A percentile compares a stretch with the other conserved stretches of the same genome.
phyloP scores from a whole-genome alignment of 73 alveolate genomes.

The Breviolum minutum region DNA sequence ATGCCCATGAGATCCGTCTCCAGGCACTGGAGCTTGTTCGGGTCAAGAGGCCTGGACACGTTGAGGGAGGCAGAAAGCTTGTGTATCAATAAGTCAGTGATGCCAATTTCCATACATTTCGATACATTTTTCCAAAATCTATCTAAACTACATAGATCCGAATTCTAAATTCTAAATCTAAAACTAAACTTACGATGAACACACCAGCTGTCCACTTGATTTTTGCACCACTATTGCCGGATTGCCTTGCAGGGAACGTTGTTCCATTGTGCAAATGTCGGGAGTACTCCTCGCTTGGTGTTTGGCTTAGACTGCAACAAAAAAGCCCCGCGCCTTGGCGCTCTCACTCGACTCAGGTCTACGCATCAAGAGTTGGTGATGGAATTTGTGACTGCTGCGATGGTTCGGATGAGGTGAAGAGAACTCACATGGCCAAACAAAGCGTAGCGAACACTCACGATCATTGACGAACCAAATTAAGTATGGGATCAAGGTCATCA shows the following conservation, averaged over 20 bases:
- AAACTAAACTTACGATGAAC: too few relatives aligned
- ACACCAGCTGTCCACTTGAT: not conserved
- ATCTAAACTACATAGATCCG: too few relatives aligned
- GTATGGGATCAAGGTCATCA: too few relatives aligned
- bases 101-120: too few relatives aligned
- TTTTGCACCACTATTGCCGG: not conserved
- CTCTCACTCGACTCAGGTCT: conserved; percentile 41
- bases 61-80: not conserved
- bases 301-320: not conserved
- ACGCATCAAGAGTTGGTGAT: conserved; percentile 77
- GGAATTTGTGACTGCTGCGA: conserved; percentile 95
- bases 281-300: conserved; percentile 72
- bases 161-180: too few relatives aligned
- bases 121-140: too few relatives aligned
- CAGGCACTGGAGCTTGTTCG: conserved; percentile 95
- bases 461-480: too few relatives aligned
- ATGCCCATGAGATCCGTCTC: not conserved
- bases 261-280: conserved; percentile 87
- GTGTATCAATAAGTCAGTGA: not conserved
- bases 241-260: conserved; percentile 23
- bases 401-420: conserved; percentile 70
- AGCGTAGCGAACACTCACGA: not conserved
- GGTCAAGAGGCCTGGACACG: conserved; percentile 9
- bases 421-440: not conserved
- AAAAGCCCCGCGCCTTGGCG: not conserved